Percentiles rank a stretch among this genome's conserved stretches.
phyloP scores from a whole-genome alignment of 176 grass and related monocot species.

The Tillandsia fasciculata region DNA sequence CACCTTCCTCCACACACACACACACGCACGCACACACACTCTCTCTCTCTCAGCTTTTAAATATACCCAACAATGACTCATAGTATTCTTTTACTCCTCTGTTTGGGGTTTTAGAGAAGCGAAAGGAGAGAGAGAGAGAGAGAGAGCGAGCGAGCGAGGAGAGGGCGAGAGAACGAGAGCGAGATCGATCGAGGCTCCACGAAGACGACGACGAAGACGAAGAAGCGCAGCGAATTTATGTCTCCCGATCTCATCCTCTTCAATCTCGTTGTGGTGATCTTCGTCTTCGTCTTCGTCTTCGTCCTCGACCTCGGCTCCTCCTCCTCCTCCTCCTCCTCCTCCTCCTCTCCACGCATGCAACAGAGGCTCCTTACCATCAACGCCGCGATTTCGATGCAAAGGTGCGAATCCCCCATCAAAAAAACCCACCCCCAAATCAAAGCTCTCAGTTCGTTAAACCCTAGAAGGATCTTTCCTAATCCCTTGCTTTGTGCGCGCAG shows the following conservation, averaged over 20 bases:
- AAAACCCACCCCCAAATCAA: not conserved
- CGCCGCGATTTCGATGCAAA: conserved; percentile 80
- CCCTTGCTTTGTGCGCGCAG: conserved; percentile 19
- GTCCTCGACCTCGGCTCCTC: conserved; percentile 26
- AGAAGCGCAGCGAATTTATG: conserved; percentile 42
- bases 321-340: conserved; percentile 28
- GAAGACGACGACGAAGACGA: conserved; percentile 34
- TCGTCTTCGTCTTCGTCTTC: conserved; percentile 25
- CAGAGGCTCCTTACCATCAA: conserved; percentile 35
- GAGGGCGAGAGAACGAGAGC: conserved; percentile 8
- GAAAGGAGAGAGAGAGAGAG: conserved; percentile 10
- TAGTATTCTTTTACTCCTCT: conserved; percentile 36
- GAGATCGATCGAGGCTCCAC: not conserved
- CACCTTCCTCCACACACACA: not conserved
- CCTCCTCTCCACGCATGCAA: conserved; percentile 53
- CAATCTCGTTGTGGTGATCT: conserved; percentile 42
- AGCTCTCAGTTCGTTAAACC: not conserved
- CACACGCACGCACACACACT: too few relatives aligned
- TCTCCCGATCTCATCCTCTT: conserved; percentile 58
- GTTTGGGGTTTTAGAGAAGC: conserved; percentile 67
- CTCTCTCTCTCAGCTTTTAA: conserved; percentile 21
- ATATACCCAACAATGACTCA: conserved; percentile 23
- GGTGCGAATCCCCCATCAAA: conserved; percentile 1
- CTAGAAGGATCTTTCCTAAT: conserved; percentile 25
- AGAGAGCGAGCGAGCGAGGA: conserved; percentile 10